These are phyloP conservation scores for Russula vinacea DNA, from an alignment of 768 basidiomycete species.

Conservation along the genomic window DNA sequence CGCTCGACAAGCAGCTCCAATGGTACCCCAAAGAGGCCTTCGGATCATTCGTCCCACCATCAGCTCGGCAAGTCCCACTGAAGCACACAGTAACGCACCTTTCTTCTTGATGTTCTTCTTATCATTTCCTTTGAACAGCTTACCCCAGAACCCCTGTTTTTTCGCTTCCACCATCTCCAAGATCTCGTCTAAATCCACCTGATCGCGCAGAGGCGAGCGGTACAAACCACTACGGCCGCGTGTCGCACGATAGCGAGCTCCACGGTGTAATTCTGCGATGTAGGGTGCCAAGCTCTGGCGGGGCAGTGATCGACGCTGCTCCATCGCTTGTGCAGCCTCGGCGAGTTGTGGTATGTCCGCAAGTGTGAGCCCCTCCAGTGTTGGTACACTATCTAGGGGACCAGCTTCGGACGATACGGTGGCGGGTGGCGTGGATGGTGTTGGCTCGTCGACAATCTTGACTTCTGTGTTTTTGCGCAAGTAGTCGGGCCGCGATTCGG, in stretches of 20 bases:
- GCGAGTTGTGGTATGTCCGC: slow-evolving; percentile 93
- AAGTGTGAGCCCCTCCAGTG: slow-evolving; percentile 78
- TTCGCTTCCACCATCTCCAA: slow-evolving; percentile 88
- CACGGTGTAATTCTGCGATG: slow-evolving; percentile 80
- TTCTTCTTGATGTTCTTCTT: slow-evolving; percentile 92
- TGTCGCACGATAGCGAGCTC: slow-evolving; percentile 92
- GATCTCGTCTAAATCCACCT: slow-evolving; percentile 89
- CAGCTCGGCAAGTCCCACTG: background rate
- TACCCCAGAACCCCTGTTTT: slow-evolving; percentile 95
- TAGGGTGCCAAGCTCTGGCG: slow-evolving; percentile 75
- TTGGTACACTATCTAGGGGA: slow-evolving; percentile 32
- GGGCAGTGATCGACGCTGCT: slow-evolving; percentile 81
- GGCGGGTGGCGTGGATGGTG: slow-evolving; percentile 65
- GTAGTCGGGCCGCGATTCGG: slow-evolving; percentile 63
- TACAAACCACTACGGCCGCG: slow-evolving; percentile 80
- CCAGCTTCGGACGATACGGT: slow-evolving; percentile 41
- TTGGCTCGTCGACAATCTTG: slow-evolving; percentile 82
- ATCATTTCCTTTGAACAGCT: slow-evolving; percentile 83
- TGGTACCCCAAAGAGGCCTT: slow-evolving; percentile 91
- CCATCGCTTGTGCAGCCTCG: slow-evolving; percentile 86
- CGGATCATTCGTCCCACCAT: slow-evolving; percentile 27
- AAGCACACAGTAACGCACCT: slow-evolving; percentile 44
- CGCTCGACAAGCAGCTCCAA: slow-evolving; percentile 90
- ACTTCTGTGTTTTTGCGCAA: slow-evolving; percentile 81
- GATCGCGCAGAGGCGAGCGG: slow-evolving; percentile 72